Conservation (phyloP, 306 rosid species). For the Trifolium fragiferum region DNA sequence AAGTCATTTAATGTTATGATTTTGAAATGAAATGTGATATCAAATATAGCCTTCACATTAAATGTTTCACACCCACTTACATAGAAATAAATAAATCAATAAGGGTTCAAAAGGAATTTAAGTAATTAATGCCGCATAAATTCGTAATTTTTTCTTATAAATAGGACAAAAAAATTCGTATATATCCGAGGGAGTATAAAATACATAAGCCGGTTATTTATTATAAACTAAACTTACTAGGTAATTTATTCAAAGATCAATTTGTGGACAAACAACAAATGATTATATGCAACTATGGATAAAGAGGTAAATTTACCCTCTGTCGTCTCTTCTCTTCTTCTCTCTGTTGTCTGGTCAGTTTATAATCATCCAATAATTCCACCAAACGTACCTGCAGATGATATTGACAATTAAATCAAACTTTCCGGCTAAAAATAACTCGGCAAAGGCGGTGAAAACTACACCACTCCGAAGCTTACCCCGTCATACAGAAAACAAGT, state of each 20-base stretch:
- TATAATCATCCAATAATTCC: conserved; percentile 84
- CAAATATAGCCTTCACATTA: neutral
- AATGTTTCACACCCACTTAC: neutral
- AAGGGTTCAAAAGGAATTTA: neutral
- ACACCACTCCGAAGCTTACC: conserved; percentile 56
- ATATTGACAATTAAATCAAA: conserved; percentile 12
- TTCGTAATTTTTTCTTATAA: neutral
- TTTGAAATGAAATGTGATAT: neutral
- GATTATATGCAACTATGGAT: neutral
- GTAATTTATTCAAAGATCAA: conserved; percentile 27
- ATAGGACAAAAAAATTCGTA: neutral
- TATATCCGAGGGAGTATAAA: neutral
- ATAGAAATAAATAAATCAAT: neutral
- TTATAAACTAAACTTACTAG: neutral
- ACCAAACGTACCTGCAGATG: conserved; percentile 77
- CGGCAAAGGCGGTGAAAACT: conserved; percentile 12
- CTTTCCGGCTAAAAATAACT: conserved; percentile 18
- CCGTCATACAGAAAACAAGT: conserved; percentile 81
- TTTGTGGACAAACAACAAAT: conserved; percentile 18
- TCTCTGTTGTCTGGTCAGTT: conserved; percentile 79
- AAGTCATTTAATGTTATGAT: neutral
- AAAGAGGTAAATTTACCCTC: conserved; percentile 59
- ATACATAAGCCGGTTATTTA: neutral
- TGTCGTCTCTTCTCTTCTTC: conserved; percentile 83
- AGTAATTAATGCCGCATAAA: neutral